Conservation (phyloP, 306 rosid species). For the Morella rubra region DNA sequence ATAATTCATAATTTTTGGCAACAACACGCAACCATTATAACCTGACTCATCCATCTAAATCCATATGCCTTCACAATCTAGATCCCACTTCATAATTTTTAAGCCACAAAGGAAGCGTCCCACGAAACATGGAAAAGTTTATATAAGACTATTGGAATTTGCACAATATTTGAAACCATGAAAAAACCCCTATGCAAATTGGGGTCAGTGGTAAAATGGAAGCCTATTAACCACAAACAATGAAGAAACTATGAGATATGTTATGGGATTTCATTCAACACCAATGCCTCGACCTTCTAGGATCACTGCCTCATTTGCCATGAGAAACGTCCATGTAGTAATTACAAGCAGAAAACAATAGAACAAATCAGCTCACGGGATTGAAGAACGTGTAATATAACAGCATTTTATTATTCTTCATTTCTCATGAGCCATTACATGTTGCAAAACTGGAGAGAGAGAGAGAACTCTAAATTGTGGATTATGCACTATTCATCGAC, state of each 20-base stretch:
- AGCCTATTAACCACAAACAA: neutral
- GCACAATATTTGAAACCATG: neutral
- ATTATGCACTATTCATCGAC: neutral
- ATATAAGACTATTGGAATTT: neutral
- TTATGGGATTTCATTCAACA: neutral
- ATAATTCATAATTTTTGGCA: neutral
- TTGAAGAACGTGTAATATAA: neutral
- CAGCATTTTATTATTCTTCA: neutral
- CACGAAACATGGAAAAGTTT: neutral
- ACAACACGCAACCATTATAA: conserved; percentile 4
- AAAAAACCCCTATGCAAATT: neutral
- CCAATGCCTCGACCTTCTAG: neutral
- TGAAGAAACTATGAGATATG: neutral
- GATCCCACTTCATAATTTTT: no score
- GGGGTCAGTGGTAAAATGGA: neutral
- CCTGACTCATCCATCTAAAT: neutral
- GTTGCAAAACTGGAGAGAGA: neutral
- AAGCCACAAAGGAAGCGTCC: neutral
- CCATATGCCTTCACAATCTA: neutral
- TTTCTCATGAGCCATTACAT: neutral
- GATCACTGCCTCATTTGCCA: neutral
- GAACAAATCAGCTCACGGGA: neutral
- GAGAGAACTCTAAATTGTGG: neutral
- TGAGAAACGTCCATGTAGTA: neutral
- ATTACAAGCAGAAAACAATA: neutral